Percentiles rank a stretch among this genome's conserved stretches.
These are phyloP conservation scores for Pleurotus sapidus DNA, from an alignment of 768 basidiomycete species.

Conservation along the genomic window DNA sequence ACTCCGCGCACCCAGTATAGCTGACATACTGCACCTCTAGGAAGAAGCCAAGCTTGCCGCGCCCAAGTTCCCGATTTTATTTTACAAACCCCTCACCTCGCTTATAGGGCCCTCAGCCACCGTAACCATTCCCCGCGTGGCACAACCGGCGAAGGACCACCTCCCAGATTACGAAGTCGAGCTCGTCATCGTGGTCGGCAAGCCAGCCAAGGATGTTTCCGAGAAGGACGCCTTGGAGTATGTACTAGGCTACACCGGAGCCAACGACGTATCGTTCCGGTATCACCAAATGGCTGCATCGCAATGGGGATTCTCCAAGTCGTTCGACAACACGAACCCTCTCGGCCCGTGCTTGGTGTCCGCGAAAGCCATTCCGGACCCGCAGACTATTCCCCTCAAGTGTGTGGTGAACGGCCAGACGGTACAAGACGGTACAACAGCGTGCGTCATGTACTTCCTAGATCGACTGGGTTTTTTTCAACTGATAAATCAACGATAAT, in stretches of 20 bases:
- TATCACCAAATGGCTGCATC: constrained; percentile 77
- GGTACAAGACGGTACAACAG: constrained; percentile 77
- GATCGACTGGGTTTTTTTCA: not conserved
- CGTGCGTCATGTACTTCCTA: constrained; percentile 41
- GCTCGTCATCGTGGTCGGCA: constrained; percentile 80
- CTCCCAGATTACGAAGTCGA: constrained; percentile 84
- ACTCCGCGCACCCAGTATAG: not conserved
- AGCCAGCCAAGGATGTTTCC: constrained; percentile 73
- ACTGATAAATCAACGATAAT: not conserved
- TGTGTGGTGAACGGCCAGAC: constrained; percentile 63
- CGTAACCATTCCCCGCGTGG: constrained; percentile 61
- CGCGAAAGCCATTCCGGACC: constrained; percentile 57
- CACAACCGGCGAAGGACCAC: constrained; percentile 68
- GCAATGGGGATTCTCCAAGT: constrained; percentile 88
- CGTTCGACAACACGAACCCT: constrained; percentile 75
- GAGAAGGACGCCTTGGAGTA: constrained; percentile 83
- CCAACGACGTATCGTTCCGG: constrained; percentile 86
- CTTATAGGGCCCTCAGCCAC: constrained; percentile 70
- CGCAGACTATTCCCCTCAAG: constrained; percentile 61
- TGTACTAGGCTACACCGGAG: constrained; percentile 78
- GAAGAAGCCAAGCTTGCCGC: constrained; percentile 63
- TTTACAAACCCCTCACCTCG: constrained; percentile 73
- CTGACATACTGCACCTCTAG: constrained; percentile 27
- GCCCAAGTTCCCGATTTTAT: constrained; percentile 72
- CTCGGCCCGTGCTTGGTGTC: constrained; percentile 82